Conservation (phyloP, 768 basidiomycete genomes). For the Leccinum longicurvipes region DNA sequence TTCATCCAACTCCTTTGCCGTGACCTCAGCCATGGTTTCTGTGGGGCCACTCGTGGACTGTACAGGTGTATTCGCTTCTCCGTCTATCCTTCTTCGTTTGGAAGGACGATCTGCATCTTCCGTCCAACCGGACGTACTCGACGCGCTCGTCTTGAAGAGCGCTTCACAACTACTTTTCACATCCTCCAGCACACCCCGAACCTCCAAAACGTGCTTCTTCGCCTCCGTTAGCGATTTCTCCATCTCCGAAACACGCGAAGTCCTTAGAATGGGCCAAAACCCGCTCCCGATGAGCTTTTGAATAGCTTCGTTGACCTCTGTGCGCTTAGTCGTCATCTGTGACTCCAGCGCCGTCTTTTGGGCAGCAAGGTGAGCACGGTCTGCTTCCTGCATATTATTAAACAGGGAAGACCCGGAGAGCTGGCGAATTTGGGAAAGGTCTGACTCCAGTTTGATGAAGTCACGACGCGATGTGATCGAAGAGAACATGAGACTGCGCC, state of each 20-base stretch:
- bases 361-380: constrained; percentile 21
- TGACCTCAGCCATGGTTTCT: constrained; percentile 1
- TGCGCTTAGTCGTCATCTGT: constrained; percentile 29
- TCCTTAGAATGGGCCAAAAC: constrained; percentile 40
- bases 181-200: constrained; percentile 25
- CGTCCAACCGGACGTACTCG: constrained; percentile 7
- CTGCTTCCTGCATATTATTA: constrained; percentile 23
- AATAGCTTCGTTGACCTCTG: constrained; percentile 29
- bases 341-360: constrained; percentile 24
- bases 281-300: constrained; percentile 32
- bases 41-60: not conserved
- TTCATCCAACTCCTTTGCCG: constrained; percentile 21
- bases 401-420: constrained; percentile 25
- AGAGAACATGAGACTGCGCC: constrained; percentile 34
- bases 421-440: constrained; percentile 26
- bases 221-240: constrained; percentile 21
- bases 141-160: constrained; percentile 18
- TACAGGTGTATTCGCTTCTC: not conserved
- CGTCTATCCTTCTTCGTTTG: constrained; percentile 28
- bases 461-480: constrained; percentile 35
- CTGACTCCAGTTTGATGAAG: constrained; percentile 30
- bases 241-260: constrained; percentile 23
- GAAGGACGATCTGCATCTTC: constrained; percentile 22
- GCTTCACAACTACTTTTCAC: constrained; percentile 21
- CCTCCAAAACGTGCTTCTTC: constrained; percentile 30